A percentile compares a stretch with the other conserved stretches of the same genome.
These are phyloP conservation scores for Akebia trifoliata DNA, from an alignment of 164 flowering plant genomes.

Conservation along the genomic window DNA sequence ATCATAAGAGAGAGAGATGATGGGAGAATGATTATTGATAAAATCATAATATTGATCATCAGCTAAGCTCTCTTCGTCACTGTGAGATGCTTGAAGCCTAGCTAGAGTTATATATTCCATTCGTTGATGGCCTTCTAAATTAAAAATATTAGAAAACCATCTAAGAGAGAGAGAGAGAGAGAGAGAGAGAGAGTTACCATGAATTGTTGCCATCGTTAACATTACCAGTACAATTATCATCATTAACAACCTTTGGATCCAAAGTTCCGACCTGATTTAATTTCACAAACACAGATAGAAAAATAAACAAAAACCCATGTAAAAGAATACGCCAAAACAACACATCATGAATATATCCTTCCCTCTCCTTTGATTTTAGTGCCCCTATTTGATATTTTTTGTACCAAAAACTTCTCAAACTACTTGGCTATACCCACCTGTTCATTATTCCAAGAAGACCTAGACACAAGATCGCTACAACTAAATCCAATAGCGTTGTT, in stretches of 20 bases:
- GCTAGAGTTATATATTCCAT: too few relatives aligned
- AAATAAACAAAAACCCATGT: neutral
- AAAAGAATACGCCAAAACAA: neutral
- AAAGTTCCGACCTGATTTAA: constrained; percentile 28
- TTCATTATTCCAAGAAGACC: constrained; percentile 33
- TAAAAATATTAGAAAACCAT: too few relatives aligned
- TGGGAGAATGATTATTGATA: too few relatives aligned
- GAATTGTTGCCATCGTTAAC: constrained; percentile 41
- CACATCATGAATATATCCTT: neutral
- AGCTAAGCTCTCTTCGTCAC: too few relatives aligned
- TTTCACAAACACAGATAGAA: neutral
- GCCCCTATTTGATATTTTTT: neutral
- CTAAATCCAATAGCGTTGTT: constrained; percentile 25
- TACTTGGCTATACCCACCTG: constrained; percentile 34
- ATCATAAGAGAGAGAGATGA: too few relatives aligned
- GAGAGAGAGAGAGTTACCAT: constrained; percentile 31
- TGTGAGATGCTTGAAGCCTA: too few relatives aligned
- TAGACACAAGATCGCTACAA: constrained; percentile 19
- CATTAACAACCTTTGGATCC: constrained; percentile 44
- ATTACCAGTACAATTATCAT: constrained; percentile 44
- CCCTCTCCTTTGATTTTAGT: neutral
- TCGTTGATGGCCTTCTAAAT: too few relatives aligned
- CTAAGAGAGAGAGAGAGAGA: constrained; percentile 10
- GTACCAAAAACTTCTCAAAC: neutral
- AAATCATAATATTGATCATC: too few relatives aligned